Base-by-base conservation (phyloP, 2,329 filamentous ascomycete species). In the Paecilomyces sp. region DNA sequence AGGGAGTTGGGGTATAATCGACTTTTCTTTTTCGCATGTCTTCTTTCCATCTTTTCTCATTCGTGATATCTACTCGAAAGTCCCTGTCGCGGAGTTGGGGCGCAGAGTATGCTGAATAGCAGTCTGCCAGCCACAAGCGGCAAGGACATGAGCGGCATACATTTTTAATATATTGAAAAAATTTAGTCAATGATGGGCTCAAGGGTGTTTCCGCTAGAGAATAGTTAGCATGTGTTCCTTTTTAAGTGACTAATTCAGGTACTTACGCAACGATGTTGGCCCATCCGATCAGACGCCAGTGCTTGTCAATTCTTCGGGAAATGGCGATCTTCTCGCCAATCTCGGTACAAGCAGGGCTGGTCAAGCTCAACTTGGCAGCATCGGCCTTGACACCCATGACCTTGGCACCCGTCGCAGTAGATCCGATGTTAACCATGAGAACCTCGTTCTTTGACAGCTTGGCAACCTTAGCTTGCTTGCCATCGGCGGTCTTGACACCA, bases 361-460 rank as follows among this genome's bases (percentile, higher is more conserved):
- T 97, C 68, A 99, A 82, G 61, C 91, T 88, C 66, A 99, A 84
- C 82, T 97, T 97, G 60, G 94, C 94, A 60, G 92, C 93, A 84
- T 99, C 94, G 72, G 93, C 92, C 85, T 94, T 97, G 74, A 97
- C 95, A 70, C 91, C 93, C 61, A 94, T 86, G 58, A 99, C 91
- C 86, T 97, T 99, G 67, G 94, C 94, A 78, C 94, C 94, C 13
- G 93, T 97, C 54, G 94, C 95, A 9, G 93, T 97, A 41, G 91
- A 96, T 63, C 94, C 94, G 74, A 99, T 99, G 83, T 99, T 99
- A 66, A 99, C 94, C 94, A 99, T 97, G 78, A 99, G 88, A 71
- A 97, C 92, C 78, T 99, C 94, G 80, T 96, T 97, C 87, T 97
- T 99, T 60, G 92, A 83, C 66, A 99, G 84, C 83, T 99, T 99